Conservation (phyloP, 805 yeast species). For the Komagataella pastoris region DNA sequence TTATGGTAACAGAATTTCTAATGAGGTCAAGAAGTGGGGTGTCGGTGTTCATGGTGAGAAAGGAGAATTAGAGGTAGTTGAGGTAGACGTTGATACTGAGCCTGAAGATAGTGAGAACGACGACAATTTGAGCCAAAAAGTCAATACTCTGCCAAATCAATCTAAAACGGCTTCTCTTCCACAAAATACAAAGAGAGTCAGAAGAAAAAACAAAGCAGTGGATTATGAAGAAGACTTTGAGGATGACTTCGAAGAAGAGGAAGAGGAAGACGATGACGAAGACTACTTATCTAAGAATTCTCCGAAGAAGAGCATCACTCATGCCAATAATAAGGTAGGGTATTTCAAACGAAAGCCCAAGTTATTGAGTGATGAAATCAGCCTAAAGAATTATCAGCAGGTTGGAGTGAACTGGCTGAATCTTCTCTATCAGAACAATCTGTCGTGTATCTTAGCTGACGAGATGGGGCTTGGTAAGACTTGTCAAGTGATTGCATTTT, state of each 20-base stretch:
- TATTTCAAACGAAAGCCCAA: constrained; percentile 66
- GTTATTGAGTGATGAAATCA: constrained; percentile 46
- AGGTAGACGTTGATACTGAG: constrained; percentile 23
- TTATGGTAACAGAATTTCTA: constrained; percentile 57
- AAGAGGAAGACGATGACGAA: constrained; percentile 8
- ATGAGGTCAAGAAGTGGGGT: constrained; percentile 80
- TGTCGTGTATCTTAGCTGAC: constrained; percentile 93
- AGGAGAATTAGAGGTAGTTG: constrained; percentile 58
- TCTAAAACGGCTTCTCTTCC: neutral
- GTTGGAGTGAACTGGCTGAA: constrained; percentile 95
- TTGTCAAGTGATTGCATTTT: constrained; percentile 86
- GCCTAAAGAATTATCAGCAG: constrained; percentile 81
- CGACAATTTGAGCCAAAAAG: neutral
- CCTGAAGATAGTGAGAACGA: constrained; percentile 8
- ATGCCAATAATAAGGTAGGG: constrained; percentile 6
- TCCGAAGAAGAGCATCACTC: neutral
- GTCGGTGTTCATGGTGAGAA: constrained; percentile 50
- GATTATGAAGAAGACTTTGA: constrained; percentile 11
- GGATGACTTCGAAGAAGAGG: constrained; percentile 16
- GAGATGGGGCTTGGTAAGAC: constrained; percentile 99
- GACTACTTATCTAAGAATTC: constrained; percentile 6
- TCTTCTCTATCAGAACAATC: constrained; percentile 57
- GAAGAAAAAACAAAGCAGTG: neutral
- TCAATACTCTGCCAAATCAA: neutral
- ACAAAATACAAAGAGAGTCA: neutral